phyloP scores from a whole-genome alignment of 164 flowering plant species.

The Nymphaea thermarum region DNA sequence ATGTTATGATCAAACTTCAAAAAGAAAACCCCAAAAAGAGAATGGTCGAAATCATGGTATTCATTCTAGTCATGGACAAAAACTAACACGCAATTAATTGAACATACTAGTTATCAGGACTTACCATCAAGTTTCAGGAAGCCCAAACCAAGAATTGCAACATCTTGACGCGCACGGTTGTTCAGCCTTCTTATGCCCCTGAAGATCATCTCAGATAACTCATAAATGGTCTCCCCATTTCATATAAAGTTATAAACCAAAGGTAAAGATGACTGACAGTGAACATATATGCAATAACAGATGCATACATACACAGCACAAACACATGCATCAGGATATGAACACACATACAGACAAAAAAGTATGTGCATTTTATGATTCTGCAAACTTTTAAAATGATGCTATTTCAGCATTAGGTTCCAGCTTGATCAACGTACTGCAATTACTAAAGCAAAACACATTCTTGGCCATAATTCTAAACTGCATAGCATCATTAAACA shows the following conservation, averaged over 20 bases:
- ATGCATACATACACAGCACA: background rate
- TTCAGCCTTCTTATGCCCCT: conserved; percentile 84
- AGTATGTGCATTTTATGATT: no score
- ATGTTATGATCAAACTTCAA: background rate
- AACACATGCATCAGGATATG: background rate
- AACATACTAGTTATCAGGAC: background rate
- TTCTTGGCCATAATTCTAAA: no score
- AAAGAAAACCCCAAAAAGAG: no score
- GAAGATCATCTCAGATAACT: conserved; percentile 2
- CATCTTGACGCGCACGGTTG: conserved; percentile 92
- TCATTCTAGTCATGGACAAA: no score
- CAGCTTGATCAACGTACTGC: no score
- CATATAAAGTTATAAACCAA: background rate
- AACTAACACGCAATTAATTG: no score
- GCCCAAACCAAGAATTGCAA: conserved; percentile 76
- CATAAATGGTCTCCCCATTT: background rate
- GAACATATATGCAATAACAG: background rate
- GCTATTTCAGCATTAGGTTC: no score
- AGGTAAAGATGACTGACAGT: background rate
- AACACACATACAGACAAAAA: no score
- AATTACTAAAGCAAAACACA: no score
- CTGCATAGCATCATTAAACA: no score
- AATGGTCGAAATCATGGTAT: background rate
- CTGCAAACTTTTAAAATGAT: no score
- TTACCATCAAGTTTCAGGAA: conserved; percentile 94